phyloP scores from a whole-genome alignment of 1,284 basidiomycete genomes.

The Austroboletus sp. region DNA sequence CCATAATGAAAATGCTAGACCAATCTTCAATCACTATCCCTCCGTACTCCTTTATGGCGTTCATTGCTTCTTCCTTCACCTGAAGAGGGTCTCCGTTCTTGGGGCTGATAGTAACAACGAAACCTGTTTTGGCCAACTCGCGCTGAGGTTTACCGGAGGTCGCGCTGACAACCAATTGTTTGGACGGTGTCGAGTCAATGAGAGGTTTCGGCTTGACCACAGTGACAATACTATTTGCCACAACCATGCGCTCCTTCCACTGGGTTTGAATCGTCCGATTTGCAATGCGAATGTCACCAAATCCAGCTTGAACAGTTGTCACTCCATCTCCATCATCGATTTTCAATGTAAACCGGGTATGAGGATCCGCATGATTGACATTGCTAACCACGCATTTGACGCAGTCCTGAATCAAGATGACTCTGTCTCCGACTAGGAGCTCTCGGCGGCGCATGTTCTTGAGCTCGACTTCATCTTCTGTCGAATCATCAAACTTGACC shows the following conservation, averaged over 20 bases:
- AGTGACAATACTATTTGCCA: slow-evolving; percentile 38
- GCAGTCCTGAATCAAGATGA: slow-evolving; percentile 36
- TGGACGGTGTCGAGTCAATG: slow-evolving; percentile 42
- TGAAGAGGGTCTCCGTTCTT: slow-evolving; percentile 24
- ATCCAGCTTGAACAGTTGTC: slow-evolving; percentile 20
- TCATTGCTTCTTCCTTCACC: slow-evolving; percentile 38
- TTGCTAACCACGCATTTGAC: slow-evolving; percentile 34
- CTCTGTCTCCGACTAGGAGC: slow-evolving; percentile 50
- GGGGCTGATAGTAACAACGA: slow-evolving; percentile 45
- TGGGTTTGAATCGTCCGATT: slow-evolving; percentile 41
- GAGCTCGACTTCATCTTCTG: slow-evolving; percentile 40
- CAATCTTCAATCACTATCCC: slow-evolving; percentile 62
- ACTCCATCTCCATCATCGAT: slow-evolving; percentile 37
- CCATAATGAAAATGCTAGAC: slow-evolving; percentile 57
- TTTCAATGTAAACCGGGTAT: slow-evolving; percentile 36
- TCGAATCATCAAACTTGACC: slow-evolving; percentile 58
- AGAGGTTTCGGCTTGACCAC: slow-evolving; percentile 30
- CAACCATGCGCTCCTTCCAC: slow-evolving; percentile 49
- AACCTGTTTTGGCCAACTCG: slow-evolving; percentile 41
- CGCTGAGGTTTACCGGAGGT: slow-evolving; percentile 32
- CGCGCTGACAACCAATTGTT: slow-evolving; percentile 28
- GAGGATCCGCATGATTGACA: slow-evolving; percentile 30
- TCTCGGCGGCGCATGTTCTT: slow-evolving; percentile 50
- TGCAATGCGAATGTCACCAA: slow-evolving; percentile 43
- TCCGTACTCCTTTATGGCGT: slow-evolving; percentile 47